A percentile compares a stretch with the other conserved stretches of the same genome.
phyloP scores from a whole-genome alignment of 1,139 yeast genomes.

The Hyphopichia wangnamkhiaoensis region DNA sequence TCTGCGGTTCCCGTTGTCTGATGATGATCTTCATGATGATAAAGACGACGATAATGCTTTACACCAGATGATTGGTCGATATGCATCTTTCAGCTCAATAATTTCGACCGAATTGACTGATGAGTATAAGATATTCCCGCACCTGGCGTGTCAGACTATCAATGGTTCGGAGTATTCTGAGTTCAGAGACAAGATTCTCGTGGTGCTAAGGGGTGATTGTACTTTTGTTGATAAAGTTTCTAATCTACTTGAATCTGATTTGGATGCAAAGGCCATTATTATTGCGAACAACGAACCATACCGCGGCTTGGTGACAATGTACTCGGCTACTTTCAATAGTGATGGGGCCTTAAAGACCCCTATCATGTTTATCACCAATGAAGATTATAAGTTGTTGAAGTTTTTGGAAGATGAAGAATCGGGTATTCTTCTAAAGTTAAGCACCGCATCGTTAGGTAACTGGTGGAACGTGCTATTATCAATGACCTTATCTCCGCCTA shows the following conservation, averaged over 20 bases:
- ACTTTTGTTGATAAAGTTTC: slow-evolving; percentile 43
- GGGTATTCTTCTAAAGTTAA: slow-evolving; percentile 16
- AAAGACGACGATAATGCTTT: slow-evolving; percentile 11
- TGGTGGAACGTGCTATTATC: slow-evolving; percentile 43
- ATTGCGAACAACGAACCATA: slow-evolving; percentile 46
- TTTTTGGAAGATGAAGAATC: slow-evolving; percentile 12
- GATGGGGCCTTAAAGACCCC: slow-evolving; percentile 39
- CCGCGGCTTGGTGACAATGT: slow-evolving; percentile 45
- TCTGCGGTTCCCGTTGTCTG: slow-evolving; percentile 1
- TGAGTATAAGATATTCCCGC: slow-evolving; percentile 27
- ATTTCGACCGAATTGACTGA: slow-evolving; percentile 25
- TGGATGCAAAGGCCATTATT: slow-evolving; percentile 35
- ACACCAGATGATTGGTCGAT: slow-evolving; percentile 34
- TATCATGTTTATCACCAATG: slow-evolving; percentile 40
- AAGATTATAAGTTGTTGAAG: slow-evolving; percentile 30
- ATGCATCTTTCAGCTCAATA: slow-evolving; percentile 46
- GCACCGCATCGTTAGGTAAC: slow-evolving; percentile 40
- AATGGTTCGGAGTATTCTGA: slow-evolving; percentile 14
- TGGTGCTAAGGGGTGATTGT: slow-evolving; percentile 44
- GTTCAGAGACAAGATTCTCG: slow-evolving; percentile 26
- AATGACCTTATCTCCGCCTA: slow-evolving; percentile 47
- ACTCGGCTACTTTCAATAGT: slow-evolving; percentile 38
- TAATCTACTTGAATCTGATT: slow-evolving; percentile 27
- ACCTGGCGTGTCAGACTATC: slow-evolving; percentile 29
- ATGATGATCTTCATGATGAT: slow-evolving; percentile 6